phyloP scores from a whole-genome alignment of 2,329 filamentous ascomycete genomes.

The Fusarium solani-melongenae region DNA sequence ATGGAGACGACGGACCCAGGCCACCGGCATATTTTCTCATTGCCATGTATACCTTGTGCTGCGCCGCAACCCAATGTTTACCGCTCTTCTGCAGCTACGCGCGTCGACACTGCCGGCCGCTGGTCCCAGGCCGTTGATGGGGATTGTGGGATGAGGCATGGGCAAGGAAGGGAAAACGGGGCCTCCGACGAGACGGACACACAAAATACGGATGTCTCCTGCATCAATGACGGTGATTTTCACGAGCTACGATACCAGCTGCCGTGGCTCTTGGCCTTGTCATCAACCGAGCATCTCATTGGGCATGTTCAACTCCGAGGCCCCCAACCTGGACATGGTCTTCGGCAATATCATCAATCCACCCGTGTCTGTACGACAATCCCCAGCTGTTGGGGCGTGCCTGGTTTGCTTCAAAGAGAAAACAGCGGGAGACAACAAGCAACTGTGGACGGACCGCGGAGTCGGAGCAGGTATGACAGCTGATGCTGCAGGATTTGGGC shows the following conservation, averaged over 20 bases:
- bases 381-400: not conserved
- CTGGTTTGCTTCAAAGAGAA: slow-evolving; percentile 5
- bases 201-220: not conserved
- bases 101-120: slow-evolving; percentile 19
- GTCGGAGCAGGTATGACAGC: slow-evolving; percentile 22
- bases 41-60: slow-evolving; percentile 1
- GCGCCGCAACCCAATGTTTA: slow-evolving; percentile 10
- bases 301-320: not conserved
- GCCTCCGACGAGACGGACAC: not conserved
- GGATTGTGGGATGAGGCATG: not conserved
- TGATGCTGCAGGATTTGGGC: slow-evolving; percentile 12
- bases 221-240: slow-evolving; percentile 1
- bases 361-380: not conserved
- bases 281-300: not conserved
- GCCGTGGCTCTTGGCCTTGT: not conserved
- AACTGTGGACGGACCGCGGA: slow-evolving; percentile 15
- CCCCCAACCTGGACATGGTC: not conserved
- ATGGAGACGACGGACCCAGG: slow-evolving; percentile 8
- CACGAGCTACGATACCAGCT: not conserved
- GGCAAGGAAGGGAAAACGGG: not conserved
- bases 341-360: slow-evolving; percentile 1
- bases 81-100: slow-evolving; percentile 17
- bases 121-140: slow-evolving; percentile 8
- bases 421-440: slow-evolving; percentile 30
- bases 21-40: slow-evolving; percentile 9